A percentile compares a stretch with the other conserved stretches of the same genome.
Conservation (phyloP, 2,329 filamentous ascomycete species). For the Elsinoe perseae region DNA sequence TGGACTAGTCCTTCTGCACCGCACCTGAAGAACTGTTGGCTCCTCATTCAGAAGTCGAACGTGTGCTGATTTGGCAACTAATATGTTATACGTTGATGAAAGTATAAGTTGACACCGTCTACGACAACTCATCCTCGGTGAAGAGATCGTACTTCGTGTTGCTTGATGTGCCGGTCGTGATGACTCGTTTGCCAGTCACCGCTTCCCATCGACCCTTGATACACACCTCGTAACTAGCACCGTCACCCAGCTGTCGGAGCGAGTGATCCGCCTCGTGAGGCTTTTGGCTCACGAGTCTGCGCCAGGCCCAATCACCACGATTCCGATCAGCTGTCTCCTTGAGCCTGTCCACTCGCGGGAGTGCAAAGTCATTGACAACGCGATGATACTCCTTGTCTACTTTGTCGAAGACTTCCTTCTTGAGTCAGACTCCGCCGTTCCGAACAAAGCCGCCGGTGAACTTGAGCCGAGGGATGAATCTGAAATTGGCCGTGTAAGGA, state of each 20-base stretch:
- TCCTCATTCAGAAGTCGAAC: no score
- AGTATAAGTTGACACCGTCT: no score
- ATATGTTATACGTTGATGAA: no score
- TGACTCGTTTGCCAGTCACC: neutral
- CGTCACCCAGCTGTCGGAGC: neutral
- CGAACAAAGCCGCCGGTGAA: neutral
- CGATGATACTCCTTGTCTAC: neutral
- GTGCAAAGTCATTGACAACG: neutral
- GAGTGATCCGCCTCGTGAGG: neutral
- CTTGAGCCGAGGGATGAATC: neutral
- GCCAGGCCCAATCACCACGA: neutral
- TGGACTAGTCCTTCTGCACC: no score
- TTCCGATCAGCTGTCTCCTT: neutral
- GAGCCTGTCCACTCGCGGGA: neutral
- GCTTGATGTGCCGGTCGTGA: neutral
- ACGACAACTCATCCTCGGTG: no score
- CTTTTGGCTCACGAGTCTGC: neutral
- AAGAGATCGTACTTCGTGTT: neutral
- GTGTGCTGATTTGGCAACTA: no score
- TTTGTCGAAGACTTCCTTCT: neutral
- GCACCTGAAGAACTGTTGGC: no score
- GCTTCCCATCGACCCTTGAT: neutral
- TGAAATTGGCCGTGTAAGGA: conserved; percentile 9
- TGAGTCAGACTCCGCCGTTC: neutral
- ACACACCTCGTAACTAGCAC: neutral